These are phyloP conservation scores for Colletotrichum neosansevieriae DNA, from an alignment of 2,329 filamentous ascomycete genomes.

Conservation along the genomic window DNA sequence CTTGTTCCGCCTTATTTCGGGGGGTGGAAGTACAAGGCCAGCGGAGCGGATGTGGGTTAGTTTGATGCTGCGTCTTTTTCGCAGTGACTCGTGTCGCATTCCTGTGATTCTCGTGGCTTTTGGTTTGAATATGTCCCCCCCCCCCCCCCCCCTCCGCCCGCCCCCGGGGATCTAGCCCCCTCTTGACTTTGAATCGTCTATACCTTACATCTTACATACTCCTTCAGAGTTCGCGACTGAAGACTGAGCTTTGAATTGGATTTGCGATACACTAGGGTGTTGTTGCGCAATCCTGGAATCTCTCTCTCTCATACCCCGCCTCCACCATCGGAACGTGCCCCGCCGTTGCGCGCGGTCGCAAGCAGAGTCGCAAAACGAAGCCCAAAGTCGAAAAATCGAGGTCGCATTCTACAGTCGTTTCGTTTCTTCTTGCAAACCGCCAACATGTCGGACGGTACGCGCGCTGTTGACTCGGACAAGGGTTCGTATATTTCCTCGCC, in stretches of 20 bases:
- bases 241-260: no score
- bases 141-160: not conserved
- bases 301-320: conserved; percentile 28
- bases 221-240: no score
- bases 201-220: no score
- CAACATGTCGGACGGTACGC: conserved; percentile 44
- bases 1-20: not conserved
- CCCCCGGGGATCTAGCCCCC: no score
- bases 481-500: conserved; percentile 44
- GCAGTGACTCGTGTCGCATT: conserved; percentile 11
- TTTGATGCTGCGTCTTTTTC: not conserved
- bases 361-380: conserved; percentile 9
- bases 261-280: no score
- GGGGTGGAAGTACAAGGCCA: not conserved
- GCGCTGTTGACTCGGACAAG: conserved; percentile 55
- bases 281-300: not conserved
- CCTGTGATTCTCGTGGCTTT: not conserved
- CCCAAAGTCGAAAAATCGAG: not conserved
- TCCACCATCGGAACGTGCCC: conserved; percentile 37
- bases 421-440: not conserved
- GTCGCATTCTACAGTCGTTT: not conserved
- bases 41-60: conserved; percentile 5
- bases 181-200: no score
- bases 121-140: not conserved
- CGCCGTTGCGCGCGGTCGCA: conserved; percentile 19